phyloP scores from a whole-genome alignment of 306 rosid genomes.

The Neltuma alba region DNA sequence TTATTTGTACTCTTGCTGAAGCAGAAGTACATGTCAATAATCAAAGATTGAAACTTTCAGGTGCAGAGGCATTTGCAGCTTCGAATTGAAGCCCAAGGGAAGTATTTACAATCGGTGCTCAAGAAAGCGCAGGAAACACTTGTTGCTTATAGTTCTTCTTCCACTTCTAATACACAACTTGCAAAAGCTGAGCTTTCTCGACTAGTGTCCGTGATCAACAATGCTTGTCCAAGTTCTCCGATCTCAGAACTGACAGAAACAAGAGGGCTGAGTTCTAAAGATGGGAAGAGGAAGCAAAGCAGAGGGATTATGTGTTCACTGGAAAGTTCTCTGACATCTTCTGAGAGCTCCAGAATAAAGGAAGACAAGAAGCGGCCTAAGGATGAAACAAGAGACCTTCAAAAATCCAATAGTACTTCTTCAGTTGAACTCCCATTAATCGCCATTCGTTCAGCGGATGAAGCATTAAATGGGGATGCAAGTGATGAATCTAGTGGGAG shows the following conservation, averaged over 20 bases:
- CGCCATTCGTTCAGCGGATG: constrained; percentile 36
- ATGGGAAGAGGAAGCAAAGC: constrained; percentile 46
- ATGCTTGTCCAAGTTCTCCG: constrained; percentile 59
- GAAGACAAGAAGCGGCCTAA: constrained; percentile 42
- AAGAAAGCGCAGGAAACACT: constrained; percentile 81
- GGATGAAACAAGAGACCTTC: constrained; percentile 30
- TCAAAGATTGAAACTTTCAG: constrained; percentile 41
- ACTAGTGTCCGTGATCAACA: constrained; percentile 57
- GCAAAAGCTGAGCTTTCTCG: constrained; percentile 76
- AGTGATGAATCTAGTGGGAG: constrained; percentile 42
- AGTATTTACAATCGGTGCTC: constrained; percentile 74
- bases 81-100: constrained; percentile 89
- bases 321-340: constrained; percentile 83
- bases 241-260: constrained; percentile 70
- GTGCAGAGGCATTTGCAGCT: constrained; percentile 88
- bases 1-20: background rate
- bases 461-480: constrained; percentile 32
- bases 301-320: constrained; percentile 67
- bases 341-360: constrained; percentile 60
- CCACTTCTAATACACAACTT: constrained; percentile 52
- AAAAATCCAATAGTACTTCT: constrained; percentile 27
- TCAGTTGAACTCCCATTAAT: constrained; percentile 57
- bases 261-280: constrained; percentile 38
- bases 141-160: constrained; percentile 54
- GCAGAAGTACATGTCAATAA: constrained; percentile 20